phyloP scores from a whole-genome alignment of 2,329 filamentous ascomycete genomes.

The Decorospora gaudefroyi region DNA sequence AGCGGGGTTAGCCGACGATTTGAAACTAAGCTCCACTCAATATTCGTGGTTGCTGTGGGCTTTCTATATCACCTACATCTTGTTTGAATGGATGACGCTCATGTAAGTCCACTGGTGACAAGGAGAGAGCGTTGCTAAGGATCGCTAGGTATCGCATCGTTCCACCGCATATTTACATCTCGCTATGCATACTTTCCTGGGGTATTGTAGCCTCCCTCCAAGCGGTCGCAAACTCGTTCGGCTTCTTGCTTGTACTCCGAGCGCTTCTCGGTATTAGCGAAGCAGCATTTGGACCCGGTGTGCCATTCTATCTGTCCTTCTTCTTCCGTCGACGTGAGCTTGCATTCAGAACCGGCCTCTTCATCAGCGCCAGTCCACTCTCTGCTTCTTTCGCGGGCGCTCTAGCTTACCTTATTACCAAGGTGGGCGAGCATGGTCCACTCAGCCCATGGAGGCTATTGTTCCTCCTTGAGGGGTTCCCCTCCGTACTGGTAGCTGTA shows the following conservation, averaged over 20 bases:
- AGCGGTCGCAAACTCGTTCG: conserved; percentile 50
- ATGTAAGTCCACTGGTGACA: conserved; percentile 48
- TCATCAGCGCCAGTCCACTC: conserved; percentile 73
- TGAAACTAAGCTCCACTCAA: conserved; percentile 59
- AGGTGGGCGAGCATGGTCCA: conserved; percentile 65
- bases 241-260: conserved; percentile 66
- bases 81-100: conserved; percentile 69
- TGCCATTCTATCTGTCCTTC: conserved; percentile 67
- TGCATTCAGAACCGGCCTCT: conserved; percentile 81
- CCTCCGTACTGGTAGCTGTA: conserved; percentile 74
- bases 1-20: conserved; percentile 60
- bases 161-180: conserved; percentile 65
- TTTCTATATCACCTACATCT: conserved; percentile 67
- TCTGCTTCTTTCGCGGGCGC: conserved; percentile 73
- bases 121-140: neutral
- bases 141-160: conserved; percentile 58
- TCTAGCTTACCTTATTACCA: conserved; percentile 78
- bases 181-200: conserved; percentile 73
- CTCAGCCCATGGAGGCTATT: conserved; percentile 85
- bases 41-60: conserved; percentile 66
- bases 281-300: conserved; percentile 65
- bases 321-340: conserved; percentile 72
- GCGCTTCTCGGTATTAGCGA: conserved; percentile 60
- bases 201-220: conserved; percentile 78
- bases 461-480: conserved; percentile 84